Base-by-base conservation (phyloP, 1,284 basidiomycete genomes). In the Hortiboletus rubellus region DNA sequence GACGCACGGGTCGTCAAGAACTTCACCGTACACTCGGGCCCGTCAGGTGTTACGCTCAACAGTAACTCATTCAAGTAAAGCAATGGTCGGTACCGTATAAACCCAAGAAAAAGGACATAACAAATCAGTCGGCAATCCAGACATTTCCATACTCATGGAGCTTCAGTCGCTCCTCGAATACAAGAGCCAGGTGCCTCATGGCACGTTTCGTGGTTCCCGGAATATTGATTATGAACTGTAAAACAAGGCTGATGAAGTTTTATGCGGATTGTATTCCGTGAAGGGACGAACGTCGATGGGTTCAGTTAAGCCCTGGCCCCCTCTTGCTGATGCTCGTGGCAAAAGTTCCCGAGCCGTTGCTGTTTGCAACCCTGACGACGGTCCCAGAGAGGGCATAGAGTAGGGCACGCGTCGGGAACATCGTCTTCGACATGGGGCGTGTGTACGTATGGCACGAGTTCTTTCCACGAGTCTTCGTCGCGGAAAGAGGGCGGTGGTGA, bases 41-140 rank as follows among this genome's bases (percentile, higher is more conserved):
- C 22, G 22, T 22, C 22, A 22, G 22, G 22, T 10, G 73, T 69
- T 9, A 66, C 69, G 22, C 80, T 74, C 56, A 81, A 66, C 14
- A 81, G 59, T 44, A 76, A 5, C 5, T 55, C 54, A 10, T 53
- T 40, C 54, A 52, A 22, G 22, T 8, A 22, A 14, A 44, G 22
- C 7, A 3, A 27, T n/a, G 22, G 17, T 42, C 27, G 18, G 18
- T 50, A 57, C 75, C 31, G 18, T 4, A 11, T 3, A 37, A 27
- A 10, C 3, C 10, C 24, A 17, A 42, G 2, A 38, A 12, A 18
- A 22, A 22, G 17, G 22, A 34, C 33, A 14, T 3, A 12, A 65
- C 71, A 3, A 54, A 76, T 76, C 33, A 76, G 74, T 60, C 71
- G 75, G 27, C 74, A 5, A 69, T 53, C 72, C 72, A 78, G 43